Base-by-base conservation (phyloP, 2,329 filamentous ascomycete genomes). In the Blumeriella jaapii region DNA sequence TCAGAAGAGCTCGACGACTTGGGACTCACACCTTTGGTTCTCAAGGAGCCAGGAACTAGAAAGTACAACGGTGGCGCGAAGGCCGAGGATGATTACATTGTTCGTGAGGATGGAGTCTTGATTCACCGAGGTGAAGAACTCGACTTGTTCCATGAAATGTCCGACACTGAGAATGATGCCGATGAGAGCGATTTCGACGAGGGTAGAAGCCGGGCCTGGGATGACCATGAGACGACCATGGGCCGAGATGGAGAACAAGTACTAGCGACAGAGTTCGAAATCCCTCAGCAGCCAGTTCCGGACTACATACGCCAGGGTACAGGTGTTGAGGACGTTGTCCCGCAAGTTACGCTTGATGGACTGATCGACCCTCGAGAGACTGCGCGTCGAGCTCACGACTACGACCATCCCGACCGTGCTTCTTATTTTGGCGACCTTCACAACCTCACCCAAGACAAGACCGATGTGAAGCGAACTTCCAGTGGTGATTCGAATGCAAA, bases 41-140 rank as follows among this genome's bases (percentile, higher is more conserved):
- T 44, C 8, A 46, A 40, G 14, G 43, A 39, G 13, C 36, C 41
- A 7, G 39, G 36, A 13, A 28, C 24, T 6, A 31, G 38, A 5
- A 44, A 40, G 9, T 29, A 35, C 16, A 24, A 38, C 24, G 26
- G 10, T 29, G 29, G 34, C 10, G 34, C 18, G 9, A 3, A 19
- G n/a, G 32, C 13, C 3, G 23, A 41, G 13, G 49, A 55, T 3
- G 50, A 55, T 29, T 49, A 40, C n/a, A 46, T 56, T 25, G 36
- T 43, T 17, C 47, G 47, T 25, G 47, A 51, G 15, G 45, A 55
- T 32, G 53, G 53, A 27, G 34, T 46, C 6, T 34, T 52, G 28
- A 37, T 55, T 29, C 55, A 55, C 34, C 48, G 54, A 16, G 55
- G 54, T 14, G 54, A 57, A 38, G 40, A 50, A 16, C 48, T 57